A percentile compares a stretch with the other conserved stretches of the same genome.
Conservation (phyloP, 805 yeast genomes). For the Wickerhamomyces chambardii region DNA sequence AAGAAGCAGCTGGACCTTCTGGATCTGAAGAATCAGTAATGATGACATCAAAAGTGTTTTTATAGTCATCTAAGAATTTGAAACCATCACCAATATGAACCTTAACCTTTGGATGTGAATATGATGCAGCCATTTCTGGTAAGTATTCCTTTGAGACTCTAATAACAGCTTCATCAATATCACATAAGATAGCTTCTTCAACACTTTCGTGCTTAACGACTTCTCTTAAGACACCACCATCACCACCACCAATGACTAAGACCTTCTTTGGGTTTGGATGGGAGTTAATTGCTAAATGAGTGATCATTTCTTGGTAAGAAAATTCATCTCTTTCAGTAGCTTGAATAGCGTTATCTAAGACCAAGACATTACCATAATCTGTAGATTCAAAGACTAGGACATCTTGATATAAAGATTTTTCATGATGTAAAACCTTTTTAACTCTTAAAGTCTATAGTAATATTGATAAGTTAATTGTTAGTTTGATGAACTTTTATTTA, state of each 20-base stretch:
- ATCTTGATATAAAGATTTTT: constrained; percentile 70
- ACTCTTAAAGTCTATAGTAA: constrained; percentile 36
- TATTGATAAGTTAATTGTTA: background rate
- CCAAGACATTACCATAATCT: constrained; percentile 80
- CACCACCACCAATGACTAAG: constrained; percentile 92
- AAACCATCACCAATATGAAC: constrained; percentile 79
- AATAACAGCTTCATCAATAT: constrained; percentile 81
- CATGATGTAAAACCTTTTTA: constrained; percentile 53
- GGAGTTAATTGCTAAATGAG: constrained; percentile 73
- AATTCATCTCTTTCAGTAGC: constrained; percentile 91
- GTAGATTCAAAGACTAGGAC: constrained; percentile 70
- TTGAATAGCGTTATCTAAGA: constrained; percentile 83
- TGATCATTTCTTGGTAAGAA: constrained; percentile 88
- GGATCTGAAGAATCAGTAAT: constrained; percentile 94
- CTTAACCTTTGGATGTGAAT: constrained; percentile 54
- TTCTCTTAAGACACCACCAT: constrained; percentile 90
- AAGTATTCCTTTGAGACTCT: constrained; percentile 60
- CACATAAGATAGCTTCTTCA: constrained; percentile 69
- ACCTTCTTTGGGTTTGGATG: constrained; percentile 72
- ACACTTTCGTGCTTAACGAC: constrained; percentile 65
- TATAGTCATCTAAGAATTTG: constrained; percentile 41
- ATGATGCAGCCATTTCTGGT: constrained; percentile 66
- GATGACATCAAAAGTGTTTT: constrained; percentile 64
- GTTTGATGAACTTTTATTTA: background rate
- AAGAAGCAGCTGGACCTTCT: constrained; percentile 90